Conservation (phyloP, 2,329 filamentous ascomycete genomes). For the Corinectria fuckeliana region DNA sequence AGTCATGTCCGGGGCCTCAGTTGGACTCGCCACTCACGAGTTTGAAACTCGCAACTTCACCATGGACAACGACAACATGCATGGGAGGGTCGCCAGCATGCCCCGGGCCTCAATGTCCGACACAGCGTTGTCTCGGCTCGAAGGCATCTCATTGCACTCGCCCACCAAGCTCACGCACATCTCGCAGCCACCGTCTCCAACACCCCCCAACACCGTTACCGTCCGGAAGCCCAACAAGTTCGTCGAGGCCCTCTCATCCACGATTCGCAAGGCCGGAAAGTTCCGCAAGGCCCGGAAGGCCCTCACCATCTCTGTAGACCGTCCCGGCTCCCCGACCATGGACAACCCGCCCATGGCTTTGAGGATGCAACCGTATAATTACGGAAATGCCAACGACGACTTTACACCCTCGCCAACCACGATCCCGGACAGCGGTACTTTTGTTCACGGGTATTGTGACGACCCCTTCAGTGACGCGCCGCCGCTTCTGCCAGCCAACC, state of each 20-base stretch:
- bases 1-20: slow-evolving; percentile 26
- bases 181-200: slow-evolving; percentile 43
- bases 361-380: slow-evolving; percentile 40
- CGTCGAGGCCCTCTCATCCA: slow-evolving; percentile 50
- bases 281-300: slow-evolving; percentile 42
- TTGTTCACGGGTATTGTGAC: slow-evolving; percentile 47
- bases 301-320: slow-evolving; percentile 24
- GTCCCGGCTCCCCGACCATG: slow-evolving; percentile 42
- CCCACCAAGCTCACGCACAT: slow-evolving; percentile 40
- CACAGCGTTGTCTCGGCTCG: slow-evolving; percentile 54
- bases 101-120: slow-evolving; percentile 53
- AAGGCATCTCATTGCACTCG: slow-evolving; percentile 55
- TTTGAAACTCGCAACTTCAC: slow-evolving; percentile 40
- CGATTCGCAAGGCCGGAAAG: slow-evolving; percentile 48
- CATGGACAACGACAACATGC: slow-evolving; percentile 25
- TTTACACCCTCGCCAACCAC: slow-evolving; percentile 38
- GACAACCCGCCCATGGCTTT: slow-evolving; percentile 44
- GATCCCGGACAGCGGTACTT: slow-evolving; percentile 37
- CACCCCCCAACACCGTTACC: slow-evolving; percentile 39
- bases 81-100: slow-evolving; percentile 32
- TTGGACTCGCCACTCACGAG: slow-evolving; percentile 33
- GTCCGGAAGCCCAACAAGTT: slow-evolving; percentile 47
- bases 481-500: slow-evolving; percentile 31
- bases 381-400: slow-evolving; percentile 31
- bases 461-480: slow-evolving; percentile 47